Evolutionary conservation across 768 basidiomycete genomes (phyloP), one percentile per base, ranked within the genome.

Genomic region (Russula griseocarnosa): DNA sequence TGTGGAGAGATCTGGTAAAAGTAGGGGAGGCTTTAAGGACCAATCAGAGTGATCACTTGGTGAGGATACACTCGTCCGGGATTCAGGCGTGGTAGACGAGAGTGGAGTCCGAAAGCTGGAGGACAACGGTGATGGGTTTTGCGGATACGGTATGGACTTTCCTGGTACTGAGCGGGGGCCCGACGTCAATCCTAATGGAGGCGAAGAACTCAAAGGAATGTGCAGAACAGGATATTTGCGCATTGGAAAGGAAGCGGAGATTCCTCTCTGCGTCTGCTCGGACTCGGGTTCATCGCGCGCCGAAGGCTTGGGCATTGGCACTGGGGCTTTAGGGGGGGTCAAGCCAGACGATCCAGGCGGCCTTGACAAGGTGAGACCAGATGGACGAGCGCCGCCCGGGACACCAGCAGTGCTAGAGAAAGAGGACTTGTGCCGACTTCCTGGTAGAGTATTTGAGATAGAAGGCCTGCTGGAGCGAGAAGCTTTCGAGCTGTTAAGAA

Each of bases 151-250:
- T 40, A 60, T 46, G 26, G 63, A 61, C 42, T 6, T 69, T 22
- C 44, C 36, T n/a, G 55, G 51, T 10, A 32, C 30, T 6, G 40
- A 46, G 36, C 55, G 55, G 40, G 47, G 24, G 28, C 13, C 11
- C 5, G 18, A 26, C n/a, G 52, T 30, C 40, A 56, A 44, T 22
- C 38, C 54, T 6, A 6, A 24, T 49, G 62, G 58, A 44, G 66
- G 66, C 22, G 66, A 66, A 26, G 62, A 66, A 49, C 58, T 66
- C 47, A 66, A 26, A 20, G 66, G 52, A 36, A 55, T 58, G 16
- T 44, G 20, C 38, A 66, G 38, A 22, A 57, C 26, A 0, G 40
- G 64, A 38, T 32, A 13, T 13, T 26, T 64, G 30, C 22, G 44
- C 28, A 28, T 9, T 26, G 62, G 44, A 36, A 58, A 20, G 49